Conservation (phyloP, 768 basidiomycete species). For the Sistotremastrum suecicum region DNA sequence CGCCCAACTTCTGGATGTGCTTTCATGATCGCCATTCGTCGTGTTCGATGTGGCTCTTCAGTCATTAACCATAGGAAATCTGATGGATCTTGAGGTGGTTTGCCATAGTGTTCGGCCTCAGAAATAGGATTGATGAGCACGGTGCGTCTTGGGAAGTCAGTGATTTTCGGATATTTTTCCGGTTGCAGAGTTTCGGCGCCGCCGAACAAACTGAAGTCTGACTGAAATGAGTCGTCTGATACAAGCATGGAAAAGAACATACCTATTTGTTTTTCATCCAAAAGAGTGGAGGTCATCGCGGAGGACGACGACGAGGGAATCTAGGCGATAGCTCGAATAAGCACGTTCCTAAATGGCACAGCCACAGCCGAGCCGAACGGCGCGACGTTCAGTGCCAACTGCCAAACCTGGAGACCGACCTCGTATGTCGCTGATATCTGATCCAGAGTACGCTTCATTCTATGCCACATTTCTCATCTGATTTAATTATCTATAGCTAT, state of each 20-base stretch:
- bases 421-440: slow-evolving; percentile 47
- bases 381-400: no score
- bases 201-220: slow-evolving; percentile 71
- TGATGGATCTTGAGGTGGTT: slow-evolving; percentile 55
- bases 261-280: no score
- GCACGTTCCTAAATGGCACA: no score
- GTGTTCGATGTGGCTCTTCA: slow-evolving; percentile 88
- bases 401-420: no score
- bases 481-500: slow-evolving; percentile 25
- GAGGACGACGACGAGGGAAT: no score
- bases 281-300: no score
- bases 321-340: no score
- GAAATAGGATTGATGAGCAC: slow-evolving; percentile 25
- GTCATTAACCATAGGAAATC: slow-evolving; percentile 98
- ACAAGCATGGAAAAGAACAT: no score
- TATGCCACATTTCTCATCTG: background rate
- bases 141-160: slow-evolving; percentile 33
- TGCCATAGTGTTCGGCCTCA: slow-evolving; percentile 27
- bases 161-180: slow-evolving; percentile 25
- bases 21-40: slow-evolving; percentile 82
- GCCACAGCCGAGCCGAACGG: no score
- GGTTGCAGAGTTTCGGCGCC: slow-evolving; percentile 68
- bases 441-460: slow-evolving; percentile 33
- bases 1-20: slow-evolving; percentile 74
- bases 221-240: background rate